Conservation (phyloP, 352 stramenopile genomes). For the Pythium aristosporum region DNA sequence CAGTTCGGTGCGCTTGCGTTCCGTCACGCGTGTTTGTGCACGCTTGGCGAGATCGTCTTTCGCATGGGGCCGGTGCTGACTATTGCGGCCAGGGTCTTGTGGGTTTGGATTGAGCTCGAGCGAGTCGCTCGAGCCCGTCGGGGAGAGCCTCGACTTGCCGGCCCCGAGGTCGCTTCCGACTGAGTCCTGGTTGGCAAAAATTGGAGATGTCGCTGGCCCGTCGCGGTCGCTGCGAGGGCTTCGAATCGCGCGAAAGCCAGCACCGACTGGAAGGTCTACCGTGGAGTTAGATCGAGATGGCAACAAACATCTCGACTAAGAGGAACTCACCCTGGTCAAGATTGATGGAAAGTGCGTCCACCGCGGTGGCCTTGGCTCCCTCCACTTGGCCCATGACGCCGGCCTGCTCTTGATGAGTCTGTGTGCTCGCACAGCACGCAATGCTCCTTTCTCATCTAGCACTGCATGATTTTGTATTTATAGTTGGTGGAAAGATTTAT, state of each 20-base stretch:
- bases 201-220: not conserved
- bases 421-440: too few relatives aligned
- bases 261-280: constrained; percentile 42
- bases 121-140: constrained; percentile 18
- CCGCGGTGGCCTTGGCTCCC: too few relatives aligned
- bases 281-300: too few relatives aligned
- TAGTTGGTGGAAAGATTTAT: too few relatives aligned
- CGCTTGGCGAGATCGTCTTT: constrained; percentile 42
- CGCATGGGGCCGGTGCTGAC: not conserved
- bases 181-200: constrained; percentile 17
- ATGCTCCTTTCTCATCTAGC: too few relatives aligned
- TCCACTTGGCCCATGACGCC: too few relatives aligned
- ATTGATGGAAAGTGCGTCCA: too few relatives aligned
- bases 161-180: not conserved
- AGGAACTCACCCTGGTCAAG: too few relatives aligned
- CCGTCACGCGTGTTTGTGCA: constrained; percentile 49
- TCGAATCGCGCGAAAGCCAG: constrained; percentile 48
- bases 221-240: constrained; percentile 29
- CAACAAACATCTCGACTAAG: too few relatives aligned
- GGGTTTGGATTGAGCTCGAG: constrained; percentile 10
- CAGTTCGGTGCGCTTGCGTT: constrained; percentile 58
- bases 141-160: constrained; percentile 10
- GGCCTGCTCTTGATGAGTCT: too few relatives aligned
- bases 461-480: too few relatives aligned
- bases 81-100: not conserved